Percentiles rank a stretch among this genome's conserved stretches.
Evolutionary conservation across 2,329 filamentous ascomycete genomes (phyloP).

Genomic region (Arthrobotrys conoides): DNA sequence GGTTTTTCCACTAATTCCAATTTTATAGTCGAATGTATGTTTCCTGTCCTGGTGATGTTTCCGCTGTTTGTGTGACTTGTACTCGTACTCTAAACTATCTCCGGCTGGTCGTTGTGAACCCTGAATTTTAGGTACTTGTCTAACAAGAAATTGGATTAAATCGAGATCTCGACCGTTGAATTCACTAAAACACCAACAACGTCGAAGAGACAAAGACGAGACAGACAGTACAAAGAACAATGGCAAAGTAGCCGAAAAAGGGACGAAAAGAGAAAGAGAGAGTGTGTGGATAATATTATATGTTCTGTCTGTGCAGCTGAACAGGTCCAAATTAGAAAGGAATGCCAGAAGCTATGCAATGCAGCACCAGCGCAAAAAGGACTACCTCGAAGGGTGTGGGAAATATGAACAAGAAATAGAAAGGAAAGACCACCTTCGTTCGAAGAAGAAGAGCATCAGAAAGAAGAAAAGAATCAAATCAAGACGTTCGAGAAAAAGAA

Average conservation of each 20-base stretch:
- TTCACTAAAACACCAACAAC: conserved; percentile 5
- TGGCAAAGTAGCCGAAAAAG: not conserved
- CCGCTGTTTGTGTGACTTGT: conserved; percentile 17
- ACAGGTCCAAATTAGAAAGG: conserved; percentile 29
- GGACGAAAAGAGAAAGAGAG: not conserved
- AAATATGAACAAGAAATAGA: conserved; percentile 40
- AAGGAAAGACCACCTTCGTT: conserved; percentile 4
- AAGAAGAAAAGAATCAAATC: conserved; percentile 10
- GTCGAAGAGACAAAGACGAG: too few species aligned
- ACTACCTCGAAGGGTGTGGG: conserved; percentile 35
- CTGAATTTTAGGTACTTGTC: too few species aligned
- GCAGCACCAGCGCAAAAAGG: conserved; percentile 21
- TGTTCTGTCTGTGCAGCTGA: not conserved
- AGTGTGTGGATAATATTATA: not conserved
- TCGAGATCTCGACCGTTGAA: not conserved
- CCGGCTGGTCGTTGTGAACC: conserved; percentile 21
- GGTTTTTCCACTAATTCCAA: not conserved
- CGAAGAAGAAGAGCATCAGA: not conserved
- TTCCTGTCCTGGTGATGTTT: conserved; percentile 5
- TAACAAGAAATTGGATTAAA: conserved; percentile 1
- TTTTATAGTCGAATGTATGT: conserved; percentile 15
- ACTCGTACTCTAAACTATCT: conserved; percentile 20
- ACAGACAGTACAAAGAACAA: not conserved
- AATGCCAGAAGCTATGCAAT: conserved; percentile 21
- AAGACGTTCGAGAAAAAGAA: conserved; percentile 6